Evolutionary conservation across 805 yeast species (phyloP).

Genomic region (Vanderwaltozyma polyspora): DNA sequence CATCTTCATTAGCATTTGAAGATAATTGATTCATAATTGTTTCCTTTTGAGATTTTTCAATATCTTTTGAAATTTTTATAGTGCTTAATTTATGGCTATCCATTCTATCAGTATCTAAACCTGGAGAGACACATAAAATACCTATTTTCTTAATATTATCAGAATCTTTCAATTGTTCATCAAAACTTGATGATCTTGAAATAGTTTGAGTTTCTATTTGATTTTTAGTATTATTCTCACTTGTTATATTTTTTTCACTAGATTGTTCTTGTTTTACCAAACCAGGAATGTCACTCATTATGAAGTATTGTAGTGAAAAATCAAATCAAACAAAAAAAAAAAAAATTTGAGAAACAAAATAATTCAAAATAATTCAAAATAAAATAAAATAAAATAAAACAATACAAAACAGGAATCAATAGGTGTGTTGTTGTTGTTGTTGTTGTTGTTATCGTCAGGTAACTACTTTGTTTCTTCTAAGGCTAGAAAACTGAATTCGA

Average conservation of each 20-base stretch:
- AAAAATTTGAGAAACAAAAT: too few relatives aligned
- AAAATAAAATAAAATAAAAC: too few relatives aligned
- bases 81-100: constrained; percentile 17
- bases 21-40: constrained; percentile 7
- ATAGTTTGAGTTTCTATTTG: neutral
- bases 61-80: constrained; percentile 16
- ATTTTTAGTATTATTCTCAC: neutral
- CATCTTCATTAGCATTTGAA: neutral
- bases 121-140: constrained; percentile 20
- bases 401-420: too few relatives aligned
- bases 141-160: constrained; percentile 10
- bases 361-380: too few relatives aligned
- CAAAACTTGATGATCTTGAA: neutral
- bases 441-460: too few relatives aligned
- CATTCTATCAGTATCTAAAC: constrained; percentile 15
- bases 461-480: too few relatives aligned
- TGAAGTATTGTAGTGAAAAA: too few relatives aligned
- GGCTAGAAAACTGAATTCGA: too few relatives aligned
- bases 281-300: too few relatives aligned
- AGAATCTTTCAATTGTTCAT: neutral
- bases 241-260: neutral
- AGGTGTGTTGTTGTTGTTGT: too few relatives aligned
- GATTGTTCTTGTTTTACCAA: neutral
- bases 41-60: constrained; percentile 16
- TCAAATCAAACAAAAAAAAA: too few relatives aligned